Evolutionary conservation across 805 yeast species (phyloP).

Genomic region (Lachancea meyersii): DNA sequence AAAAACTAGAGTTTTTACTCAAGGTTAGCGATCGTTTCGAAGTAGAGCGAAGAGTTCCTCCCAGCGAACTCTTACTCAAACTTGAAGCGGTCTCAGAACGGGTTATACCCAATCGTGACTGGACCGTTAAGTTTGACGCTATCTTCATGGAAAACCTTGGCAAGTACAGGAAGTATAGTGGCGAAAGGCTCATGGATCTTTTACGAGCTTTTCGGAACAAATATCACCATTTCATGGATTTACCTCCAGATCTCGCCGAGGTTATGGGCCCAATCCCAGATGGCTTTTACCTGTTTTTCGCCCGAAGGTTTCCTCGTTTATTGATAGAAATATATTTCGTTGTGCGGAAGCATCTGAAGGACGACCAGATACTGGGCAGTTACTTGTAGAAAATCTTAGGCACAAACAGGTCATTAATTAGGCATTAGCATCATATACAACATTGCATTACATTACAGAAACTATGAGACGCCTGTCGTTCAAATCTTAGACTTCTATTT

Average conservation of each 20-base stretch:
- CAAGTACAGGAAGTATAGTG: constrained; percentile 81
- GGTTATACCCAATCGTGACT: constrained; percentile 58
- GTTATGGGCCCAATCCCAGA: constrained; percentile 76
- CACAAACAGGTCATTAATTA: background rate
- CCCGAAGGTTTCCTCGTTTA: constrained; percentile 66
- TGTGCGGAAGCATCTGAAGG: constrained; percentile 48
- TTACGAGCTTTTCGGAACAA: constrained; percentile 87
- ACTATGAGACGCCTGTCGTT: too few relatives aligned
- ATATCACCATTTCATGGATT: constrained; percentile 88
- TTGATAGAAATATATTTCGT: constrained; percentile 68
- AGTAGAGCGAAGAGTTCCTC: constrained; percentile 73
- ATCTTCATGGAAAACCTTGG: constrained; percentile 77
- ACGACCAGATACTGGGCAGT: constrained; percentile 53
- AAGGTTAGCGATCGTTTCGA: constrained; percentile 91
- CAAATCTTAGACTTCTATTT: background rate
- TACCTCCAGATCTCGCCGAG: constrained; percentile 58
- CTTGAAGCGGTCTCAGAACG: constrained; percentile 48
- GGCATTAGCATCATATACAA: background rate
- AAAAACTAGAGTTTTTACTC: constrained; percentile 74
- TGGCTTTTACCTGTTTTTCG: constrained; percentile 77
- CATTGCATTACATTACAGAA: too few relatives aligned
- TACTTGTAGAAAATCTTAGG: constrained; percentile 31
- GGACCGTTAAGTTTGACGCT: constrained; percentile 72
- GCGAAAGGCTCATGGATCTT: constrained; percentile 73
- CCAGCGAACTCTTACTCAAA: constrained; percentile 49